Percentiles rank a stretch among this genome's conserved stretches.
Conservation (phyloP, 805 yeast genomes). For the Saccharomycopsis babjevae region DNA sequence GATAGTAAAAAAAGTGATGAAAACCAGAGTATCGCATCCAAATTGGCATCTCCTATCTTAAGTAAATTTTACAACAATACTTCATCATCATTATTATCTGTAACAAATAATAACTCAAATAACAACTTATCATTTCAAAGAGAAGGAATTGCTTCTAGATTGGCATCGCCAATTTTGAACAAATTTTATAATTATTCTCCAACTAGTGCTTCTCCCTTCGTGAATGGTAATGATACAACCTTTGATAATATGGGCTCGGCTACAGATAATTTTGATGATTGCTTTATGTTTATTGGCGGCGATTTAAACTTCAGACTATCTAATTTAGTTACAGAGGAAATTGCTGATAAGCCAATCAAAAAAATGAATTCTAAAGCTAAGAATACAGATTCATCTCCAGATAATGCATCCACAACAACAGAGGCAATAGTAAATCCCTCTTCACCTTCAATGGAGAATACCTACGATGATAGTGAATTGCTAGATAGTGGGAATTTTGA, state of each 20-base stretch:
- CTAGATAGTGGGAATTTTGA: neutral
- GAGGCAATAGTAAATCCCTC: neutral
- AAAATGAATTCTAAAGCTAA: neutral
- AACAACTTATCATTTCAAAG: neutral
- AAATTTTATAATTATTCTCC: neutral
- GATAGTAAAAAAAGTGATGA: neutral
- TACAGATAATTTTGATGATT: conserved; percentile 15
- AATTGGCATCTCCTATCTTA: conserved; percentile 4
- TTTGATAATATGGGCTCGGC: neutral
- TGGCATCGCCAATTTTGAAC: conserved; percentile 6
- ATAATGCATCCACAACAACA: neutral
- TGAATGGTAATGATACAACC: neutral
- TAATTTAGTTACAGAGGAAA: conserved; percentile 23
- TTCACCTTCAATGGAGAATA: neutral
- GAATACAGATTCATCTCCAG: neutral
- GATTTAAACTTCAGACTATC: conserved; percentile 44
- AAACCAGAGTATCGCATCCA: neutral
- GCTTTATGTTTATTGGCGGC: conserved; percentile 35
- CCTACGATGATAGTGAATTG: neutral
- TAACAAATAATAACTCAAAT: neutral
- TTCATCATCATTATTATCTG: conserved; percentile 1
- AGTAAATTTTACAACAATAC: neutral
- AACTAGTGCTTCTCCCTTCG: neutral
- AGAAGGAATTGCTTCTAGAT: conserved; percentile 1
- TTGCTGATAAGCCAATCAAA: neutral